A percentile compares a stretch with the other conserved stretches of the same genome.
phyloP scores from a whole-genome alignment of 257 asterid species.

The Lycium ferocissimum region DNA sequence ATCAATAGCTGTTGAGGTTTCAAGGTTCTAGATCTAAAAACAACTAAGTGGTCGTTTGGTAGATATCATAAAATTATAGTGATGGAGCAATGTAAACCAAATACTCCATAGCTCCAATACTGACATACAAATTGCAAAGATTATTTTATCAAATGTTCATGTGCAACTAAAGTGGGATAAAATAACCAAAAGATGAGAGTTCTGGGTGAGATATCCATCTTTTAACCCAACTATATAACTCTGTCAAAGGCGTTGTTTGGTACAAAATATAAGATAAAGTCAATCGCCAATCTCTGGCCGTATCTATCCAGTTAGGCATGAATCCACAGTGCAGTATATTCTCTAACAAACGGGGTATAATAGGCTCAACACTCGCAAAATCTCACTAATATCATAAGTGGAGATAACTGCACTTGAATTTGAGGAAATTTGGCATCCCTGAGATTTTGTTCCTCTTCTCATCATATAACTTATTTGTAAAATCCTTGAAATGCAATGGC shows the following conservation, averaged over 20 bases:
- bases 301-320: not conserved
- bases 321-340: not conserved
- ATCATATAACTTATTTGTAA: too few relatives aligned
- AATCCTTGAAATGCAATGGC: not conserved
- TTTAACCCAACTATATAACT: too few relatives aligned
- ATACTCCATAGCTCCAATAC: too few relatives aligned
- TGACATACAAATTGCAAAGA: not conserved
- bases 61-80: too few relatives aligned
- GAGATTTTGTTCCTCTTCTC: not conserved
- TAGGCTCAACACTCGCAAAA: not conserved
- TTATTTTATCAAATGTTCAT: not conserved
- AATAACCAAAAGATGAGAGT: not conserved
- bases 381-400: too few relatives aligned
- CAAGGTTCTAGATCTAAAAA: too few relatives aligned
- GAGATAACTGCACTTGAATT: too few relatives aligned
- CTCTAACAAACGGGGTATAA: not conserved
- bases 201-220: not conserved
- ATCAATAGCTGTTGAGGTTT: too few relatives aligned
- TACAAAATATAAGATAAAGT: too few relatives aligned
- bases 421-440: not conserved
- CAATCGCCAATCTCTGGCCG: not conserved
- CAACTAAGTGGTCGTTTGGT: too few relatives aligned
- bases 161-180: too few relatives aligned
- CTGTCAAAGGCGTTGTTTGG: not conserved
- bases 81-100: too few relatives aligned